These are phyloP conservation scores for Trichoderma erinaceum DNA, from an alignment of 495 filamentous ascomycete species.

Conservation along the genomic window DNA sequence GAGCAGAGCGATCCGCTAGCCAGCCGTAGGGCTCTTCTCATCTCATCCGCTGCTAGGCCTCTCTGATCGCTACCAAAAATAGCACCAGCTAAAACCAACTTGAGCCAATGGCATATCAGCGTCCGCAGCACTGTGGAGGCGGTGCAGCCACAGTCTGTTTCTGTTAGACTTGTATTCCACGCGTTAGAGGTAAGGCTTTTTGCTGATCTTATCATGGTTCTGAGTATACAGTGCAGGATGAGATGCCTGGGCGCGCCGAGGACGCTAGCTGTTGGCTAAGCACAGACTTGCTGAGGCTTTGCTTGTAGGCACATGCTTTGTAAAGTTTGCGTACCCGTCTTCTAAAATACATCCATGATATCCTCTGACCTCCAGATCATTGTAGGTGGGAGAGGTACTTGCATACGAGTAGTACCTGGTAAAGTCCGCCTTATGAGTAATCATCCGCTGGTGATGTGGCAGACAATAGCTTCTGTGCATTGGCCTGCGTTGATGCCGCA, in stretches of 20 bases:
- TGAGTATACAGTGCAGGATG: not conserved
- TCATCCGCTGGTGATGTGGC: not conserved
- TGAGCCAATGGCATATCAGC: not conserved
- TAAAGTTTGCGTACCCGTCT: not conserved
- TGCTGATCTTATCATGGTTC: not conserved
- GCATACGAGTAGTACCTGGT: not conserved
- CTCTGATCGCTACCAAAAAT: conserved; percentile 1
- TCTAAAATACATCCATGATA: not conserved
- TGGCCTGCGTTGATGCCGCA: conserved; percentile 8
- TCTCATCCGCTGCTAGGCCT: not conserved
- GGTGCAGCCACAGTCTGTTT: not conserved
- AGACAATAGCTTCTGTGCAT: not conserved
- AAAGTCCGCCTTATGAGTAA: too few species aligned
- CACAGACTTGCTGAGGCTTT: not conserved
- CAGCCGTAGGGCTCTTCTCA: conserved; percentile 4
- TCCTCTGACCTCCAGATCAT: too few species aligned
- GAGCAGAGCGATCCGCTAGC: not conserved
- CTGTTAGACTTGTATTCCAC: not conserved
- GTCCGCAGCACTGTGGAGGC: conserved; percentile 7
- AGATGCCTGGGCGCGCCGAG: too few species aligned
- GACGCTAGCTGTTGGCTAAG: too few species aligned
- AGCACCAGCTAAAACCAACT: not conserved
- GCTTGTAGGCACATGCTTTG: not conserved
- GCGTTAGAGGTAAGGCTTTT: conserved; percentile 1
- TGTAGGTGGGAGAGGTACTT: too few species aligned